These are phyloP conservation scores for Colletotrichum graminicola DNA, from an alignment of 2,329 filamentous ascomycete genomes.

Conservation along the genomic window DNA sequence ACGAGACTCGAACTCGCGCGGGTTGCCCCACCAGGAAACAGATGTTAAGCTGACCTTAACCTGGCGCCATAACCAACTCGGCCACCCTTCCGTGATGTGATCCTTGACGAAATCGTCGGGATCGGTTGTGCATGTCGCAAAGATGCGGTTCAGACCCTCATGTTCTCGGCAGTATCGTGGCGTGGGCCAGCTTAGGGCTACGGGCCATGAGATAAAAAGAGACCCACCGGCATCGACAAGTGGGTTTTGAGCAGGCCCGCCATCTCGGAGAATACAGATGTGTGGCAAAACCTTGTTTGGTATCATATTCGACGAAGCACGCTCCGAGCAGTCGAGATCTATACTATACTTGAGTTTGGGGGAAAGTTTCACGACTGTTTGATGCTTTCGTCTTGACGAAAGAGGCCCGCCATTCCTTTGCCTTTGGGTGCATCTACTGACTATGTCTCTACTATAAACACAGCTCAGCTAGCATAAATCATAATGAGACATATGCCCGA, in stretches of 20 bases:
- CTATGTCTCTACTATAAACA: too few relatives aligned
- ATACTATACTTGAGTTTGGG: too few relatives aligned
- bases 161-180: not conserved
- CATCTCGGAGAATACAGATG: not conserved
- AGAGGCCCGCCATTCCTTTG: too few relatives aligned
- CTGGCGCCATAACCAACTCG: slow-evolving; percentile 42
- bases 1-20: slow-evolving; percentile 40
- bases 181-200: slow-evolving; percentile 31
- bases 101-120: not conserved
- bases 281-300: too few relatives aligned
- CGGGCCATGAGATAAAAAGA: not conserved
- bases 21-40: slow-evolving; percentile 43
- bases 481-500: too few relatives aligned
- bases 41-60: slow-evolving; percentile 41
- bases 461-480: too few relatives aligned
- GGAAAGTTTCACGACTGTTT: too few relatives aligned
- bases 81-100: slow-evolving; percentile 32
- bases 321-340: too few relatives aligned
- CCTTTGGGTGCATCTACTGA: too few relatives aligned
- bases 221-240: not conserved
- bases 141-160: not conserved
- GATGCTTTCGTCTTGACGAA: too few relatives aligned
- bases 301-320: too few relatives aligned
- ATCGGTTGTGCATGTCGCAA: not conserved
- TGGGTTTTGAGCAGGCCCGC: not conserved